These are phyloP conservation scores for Obba rivulosa DNA, from an alignment of 768 basidiomycete species.

Conservation along the genomic window DNA sequence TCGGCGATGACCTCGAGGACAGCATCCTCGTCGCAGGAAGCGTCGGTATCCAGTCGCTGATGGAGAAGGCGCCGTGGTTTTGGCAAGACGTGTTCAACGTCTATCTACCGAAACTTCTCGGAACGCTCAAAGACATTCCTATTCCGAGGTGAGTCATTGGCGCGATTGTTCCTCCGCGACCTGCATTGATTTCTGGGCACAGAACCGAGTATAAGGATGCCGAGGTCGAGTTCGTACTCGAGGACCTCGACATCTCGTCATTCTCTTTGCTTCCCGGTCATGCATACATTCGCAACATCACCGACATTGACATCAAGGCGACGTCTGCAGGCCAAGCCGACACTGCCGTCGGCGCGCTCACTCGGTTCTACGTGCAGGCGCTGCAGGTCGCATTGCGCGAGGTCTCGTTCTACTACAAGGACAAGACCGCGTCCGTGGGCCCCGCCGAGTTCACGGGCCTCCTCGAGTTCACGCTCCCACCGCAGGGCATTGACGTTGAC, in stretches of 20 bases:
- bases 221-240: constrained; percentile 69
- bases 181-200: neutral
- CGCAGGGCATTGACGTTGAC: constrained; percentile 65
- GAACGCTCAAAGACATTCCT: constrained; percentile 53
- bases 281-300: constrained; percentile 68
- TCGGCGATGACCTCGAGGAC: constrained; percentile 45
- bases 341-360: constrained; percentile 56
- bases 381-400: constrained; percentile 58
- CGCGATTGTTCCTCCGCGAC: too few species aligned
- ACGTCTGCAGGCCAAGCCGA: constrained; percentile 31
- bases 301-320: constrained; percentile 51
- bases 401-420: constrained; percentile 71
- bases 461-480: constrained; percentile 55
- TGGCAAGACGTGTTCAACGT: constrained; percentile 81
- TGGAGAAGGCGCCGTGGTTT: constrained; percentile 68
- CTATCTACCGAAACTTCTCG: constrained; percentile 57
- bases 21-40: constrained; percentile 35
- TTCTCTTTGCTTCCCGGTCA: constrained; percentile 65
- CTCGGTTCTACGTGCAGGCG: constrained; percentile 60
- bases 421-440: constrained; percentile 47
- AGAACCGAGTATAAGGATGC: constrained; percentile 70
- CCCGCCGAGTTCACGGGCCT: constrained; percentile 59
- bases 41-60: constrained; percentile 42
- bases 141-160: constrained; percentile 69
- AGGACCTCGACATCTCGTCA: constrained; percentile 66